Conservation (phyloP, 371 early-diverging fungal species). For the Haplosporangium sp. region DNA sequence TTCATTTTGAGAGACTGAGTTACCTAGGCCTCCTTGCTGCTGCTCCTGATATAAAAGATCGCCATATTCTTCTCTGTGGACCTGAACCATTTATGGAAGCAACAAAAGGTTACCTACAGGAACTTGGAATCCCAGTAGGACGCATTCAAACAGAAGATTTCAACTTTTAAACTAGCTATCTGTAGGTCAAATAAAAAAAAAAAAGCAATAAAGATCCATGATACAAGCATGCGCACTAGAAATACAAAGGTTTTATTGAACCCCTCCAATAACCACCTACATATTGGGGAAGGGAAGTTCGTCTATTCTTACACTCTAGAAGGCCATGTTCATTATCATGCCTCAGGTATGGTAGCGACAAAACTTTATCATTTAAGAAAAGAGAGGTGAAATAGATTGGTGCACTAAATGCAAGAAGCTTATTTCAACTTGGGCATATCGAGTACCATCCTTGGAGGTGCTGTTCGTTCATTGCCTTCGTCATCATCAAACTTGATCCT, state of each 20-base stretch:
- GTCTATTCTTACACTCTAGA: slow-evolving; percentile 8
- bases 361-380: neutral
- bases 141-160: slow-evolving; percentile 22
- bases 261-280: neutral
- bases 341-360: neutral
- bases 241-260: slow-evolving; percentile 1
- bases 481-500: slow-evolving; percentile 55
- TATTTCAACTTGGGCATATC: slow-evolving; percentile 71
- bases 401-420: neutral
- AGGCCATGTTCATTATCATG: neutral
- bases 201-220: neutral
- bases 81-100: slow-evolving; percentile 50
- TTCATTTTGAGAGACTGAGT: slow-evolving; percentile 10
- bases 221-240: neutral
- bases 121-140: slow-evolving; percentile 14
- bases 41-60: slow-evolving; percentile 21
- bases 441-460: slow-evolving; percentile 61
- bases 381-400: neutral
- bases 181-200: too few relatives aligned
- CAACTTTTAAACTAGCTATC: slow-evolving; percentile 13
- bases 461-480: slow-evolving; percentile 48
- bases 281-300: neutral
- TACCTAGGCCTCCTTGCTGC: neutral
- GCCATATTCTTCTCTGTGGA: slow-evolving; percentile 40
- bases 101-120: slow-evolving; percentile 6